These are phyloP conservation scores for Ustilago sp. DNA, from an alignment of 1,284 basidiomycete genomes.

Conservation along the genomic window DNA sequence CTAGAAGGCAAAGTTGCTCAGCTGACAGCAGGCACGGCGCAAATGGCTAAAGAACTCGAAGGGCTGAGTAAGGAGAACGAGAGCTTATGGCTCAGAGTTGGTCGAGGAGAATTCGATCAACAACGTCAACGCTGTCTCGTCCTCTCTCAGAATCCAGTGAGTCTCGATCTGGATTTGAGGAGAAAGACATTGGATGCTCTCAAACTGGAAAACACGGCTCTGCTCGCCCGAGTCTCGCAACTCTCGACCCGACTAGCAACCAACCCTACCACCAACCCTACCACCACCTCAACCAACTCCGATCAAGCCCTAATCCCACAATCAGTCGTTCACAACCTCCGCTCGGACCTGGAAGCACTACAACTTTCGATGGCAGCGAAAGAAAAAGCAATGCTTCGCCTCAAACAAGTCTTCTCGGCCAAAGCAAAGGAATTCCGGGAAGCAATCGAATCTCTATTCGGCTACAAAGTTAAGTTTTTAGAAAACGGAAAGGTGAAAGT, in stretches of 20 bases:
- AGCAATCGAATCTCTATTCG: slow-evolving; percentile 82
- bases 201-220: slow-evolving; percentile 79
- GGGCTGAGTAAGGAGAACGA: slow-evolving; percentile 79
- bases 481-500: slow-evolving; percentile 84
- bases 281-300: slow-evolving; percentile 32
- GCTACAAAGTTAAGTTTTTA: slow-evolving; percentile 85
- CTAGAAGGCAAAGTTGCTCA: slow-evolving; percentile 54
- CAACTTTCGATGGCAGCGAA: slow-evolving; percentile 72
- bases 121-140: slow-evolving; percentile 78
- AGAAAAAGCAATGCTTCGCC: slow-evolving; percentile 79
- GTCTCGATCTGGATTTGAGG: slow-evolving; percentile 78
- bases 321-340: slow-evolving; percentile 77
- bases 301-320: slow-evolving; percentile 73
- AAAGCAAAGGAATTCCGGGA: slow-evolving; percentile 85
- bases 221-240: slow-evolving; percentile 71
- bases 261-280: too few relatives aligned
- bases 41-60: slow-evolving; percentile 73
- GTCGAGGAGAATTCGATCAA: slow-evolving; percentile 81
- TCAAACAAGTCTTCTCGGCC: slow-evolving; percentile 78
- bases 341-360: slow-evolving; percentile 76
- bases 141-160: slow-evolving; percentile 80
- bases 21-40: slow-evolving; percentile 44
- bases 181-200: slow-evolving; percentile 78
- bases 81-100: slow-evolving; percentile 74
- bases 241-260: slow-evolving; percentile 17